Evolutionary conservation across 2,329 filamentous ascomycete species (phyloP).

Genomic region (Tolypocladium nubicola): DNA sequence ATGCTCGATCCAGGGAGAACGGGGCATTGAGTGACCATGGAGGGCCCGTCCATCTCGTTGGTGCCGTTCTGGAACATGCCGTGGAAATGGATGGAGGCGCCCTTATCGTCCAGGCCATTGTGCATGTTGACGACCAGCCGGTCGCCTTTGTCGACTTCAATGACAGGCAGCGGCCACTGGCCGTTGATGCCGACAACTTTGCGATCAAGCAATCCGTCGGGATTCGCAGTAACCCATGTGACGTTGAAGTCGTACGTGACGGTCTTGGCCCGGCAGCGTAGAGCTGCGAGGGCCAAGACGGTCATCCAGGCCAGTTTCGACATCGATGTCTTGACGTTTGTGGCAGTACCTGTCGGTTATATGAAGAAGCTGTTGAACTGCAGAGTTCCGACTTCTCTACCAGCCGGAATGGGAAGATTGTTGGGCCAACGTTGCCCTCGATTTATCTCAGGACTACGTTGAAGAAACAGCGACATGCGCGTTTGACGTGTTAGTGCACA

Average conservation of each 20-base stretch:
- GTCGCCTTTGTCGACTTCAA: slow-evolving; percentile 45
- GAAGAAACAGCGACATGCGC: neutral
- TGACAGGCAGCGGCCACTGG: slow-evolving; percentile 51
- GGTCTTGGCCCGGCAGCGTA: neutral
- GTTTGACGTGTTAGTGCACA: neutral
- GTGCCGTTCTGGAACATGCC: slow-evolving; percentile 50
- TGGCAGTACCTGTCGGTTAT: neutral
- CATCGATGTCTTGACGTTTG: neutral
- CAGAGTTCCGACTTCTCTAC: neutral
- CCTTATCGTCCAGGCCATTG: slow-evolving; percentile 36
- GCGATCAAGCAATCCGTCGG: slow-evolving; percentile 42
- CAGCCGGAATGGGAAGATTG: neutral
- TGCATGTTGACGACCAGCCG: slow-evolving; percentile 35
- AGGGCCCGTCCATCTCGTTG: slow-evolving; percentile 49
- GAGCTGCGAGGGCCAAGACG: neutral
- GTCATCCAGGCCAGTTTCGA: neutral
- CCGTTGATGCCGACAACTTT: slow-evolving; percentile 56
- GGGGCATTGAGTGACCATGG: slow-evolving; percentile 25
- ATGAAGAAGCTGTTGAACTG: neutral
- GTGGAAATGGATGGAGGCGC: slow-evolving; percentile 48
- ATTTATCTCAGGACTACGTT: neutral
- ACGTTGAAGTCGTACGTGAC: neutral
- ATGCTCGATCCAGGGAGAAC: neutral
- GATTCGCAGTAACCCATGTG: neutral
- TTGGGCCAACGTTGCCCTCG: neutral